These are phyloP conservation scores for Suhomyces choctaworum DNA, from an alignment of 1,139 yeast species.

Conservation along the genomic window DNA sequence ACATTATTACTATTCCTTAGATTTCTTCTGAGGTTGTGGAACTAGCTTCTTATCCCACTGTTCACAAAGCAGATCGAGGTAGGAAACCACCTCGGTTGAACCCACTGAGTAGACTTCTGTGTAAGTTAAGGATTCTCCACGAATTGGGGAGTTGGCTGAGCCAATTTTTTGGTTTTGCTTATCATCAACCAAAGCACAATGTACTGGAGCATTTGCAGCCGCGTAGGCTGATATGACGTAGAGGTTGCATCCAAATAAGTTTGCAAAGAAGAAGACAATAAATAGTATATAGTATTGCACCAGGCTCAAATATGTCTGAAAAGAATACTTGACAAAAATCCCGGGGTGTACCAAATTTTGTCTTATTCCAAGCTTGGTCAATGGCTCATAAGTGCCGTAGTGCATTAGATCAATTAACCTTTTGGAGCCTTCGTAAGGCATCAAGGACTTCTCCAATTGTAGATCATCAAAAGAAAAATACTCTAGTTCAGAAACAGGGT, in stretches of 20 bases:
- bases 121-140: slow-evolving; percentile 43
- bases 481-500: slow-evolving; percentile 73
- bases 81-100: slow-evolving; percentile 7
- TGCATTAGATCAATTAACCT: slow-evolving; percentile 83
- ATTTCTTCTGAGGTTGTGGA: background rate
- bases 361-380: slow-evolving; percentile 53
- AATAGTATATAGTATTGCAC: slow-evolving; percentile 82
- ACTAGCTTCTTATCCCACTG: slow-evolving; percentile 9
- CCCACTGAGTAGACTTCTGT: slow-evolving; percentile 7
- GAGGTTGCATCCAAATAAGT: slow-evolving; percentile 80
- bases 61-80: slow-evolving; percentile 8
- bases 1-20: background rate
- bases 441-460: slow-evolving; percentile 61
- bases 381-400: slow-evolving; percentile 58
- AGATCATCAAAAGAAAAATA: slow-evolving; percentile 72
- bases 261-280: slow-evolving; percentile 70
- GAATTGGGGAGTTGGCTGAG: slow-evolving; percentile 64
- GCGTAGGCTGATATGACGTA: slow-evolving; percentile 85
- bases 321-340: slow-evolving; percentile 81
- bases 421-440: slow-evolving; percentile 91
- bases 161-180: slow-evolving; percentile 67
- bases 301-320: slow-evolving; percentile 69
- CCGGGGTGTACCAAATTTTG: slow-evolving; percentile 94
- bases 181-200: slow-evolving; percentile 37
- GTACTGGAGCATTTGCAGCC: slow-evolving; percentile 82